These are phyloP conservation scores for Aspergillus candidus DNA, from an alignment of 2,329 filamentous ascomycete species.

Conservation along the genomic window DNA sequence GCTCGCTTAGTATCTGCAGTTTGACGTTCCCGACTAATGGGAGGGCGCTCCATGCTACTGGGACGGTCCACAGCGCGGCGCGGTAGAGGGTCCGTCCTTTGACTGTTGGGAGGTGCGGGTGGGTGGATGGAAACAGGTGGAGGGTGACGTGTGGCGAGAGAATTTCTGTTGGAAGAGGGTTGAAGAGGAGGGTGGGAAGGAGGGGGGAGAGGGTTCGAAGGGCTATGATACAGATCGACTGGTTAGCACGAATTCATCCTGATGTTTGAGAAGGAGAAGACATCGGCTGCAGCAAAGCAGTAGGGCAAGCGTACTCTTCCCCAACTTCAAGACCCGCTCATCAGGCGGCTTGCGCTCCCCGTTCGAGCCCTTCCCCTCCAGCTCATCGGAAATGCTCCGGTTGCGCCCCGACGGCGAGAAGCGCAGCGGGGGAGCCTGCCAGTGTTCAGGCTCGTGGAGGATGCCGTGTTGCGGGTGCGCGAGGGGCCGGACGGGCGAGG, in stretches of 20 bases:
- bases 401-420: slow-evolving; percentile 22
- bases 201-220: slow-evolving; percentile 57
- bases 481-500: slow-evolving; percentile 24
- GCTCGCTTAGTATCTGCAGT: slow-evolving; percentile 80
- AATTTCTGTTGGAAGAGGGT: slow-evolving; percentile 56
- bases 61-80: slow-evolving; percentile 91
- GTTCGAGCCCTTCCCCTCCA: slow-evolving; percentile 12
- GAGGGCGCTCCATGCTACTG: slow-evolving; percentile 89
- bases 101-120: slow-evolving; percentile 73
- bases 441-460: slow-evolving; percentile 31
- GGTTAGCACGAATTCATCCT: slow-evolving; percentile 5
- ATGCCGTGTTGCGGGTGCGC: slow-evolving; percentile 34
- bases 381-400: slow-evolving; percentile 17
- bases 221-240: slow-evolving; percentile 40
- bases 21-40: slow-evolving; percentile 86
- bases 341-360: slow-evolving; percentile 48
- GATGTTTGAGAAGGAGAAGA: background rate
- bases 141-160: slow-evolving; percentile 57
- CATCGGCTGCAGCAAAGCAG: background rate
- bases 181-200: slow-evolving; percentile 55
- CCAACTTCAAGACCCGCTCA: slow-evolving; percentile 56
- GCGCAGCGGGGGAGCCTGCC: slow-evolving; percentile 23
- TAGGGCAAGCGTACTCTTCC: slow-evolving; percentile 47
- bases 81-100: slow-evolving; percentile 85
- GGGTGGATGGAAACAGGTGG: slow-evolving; percentile 58